These are phyloP conservation scores for Lenwebbia sp. DNA, from an alignment of 345 rosid species.

Conservation along the genomic window DNA sequence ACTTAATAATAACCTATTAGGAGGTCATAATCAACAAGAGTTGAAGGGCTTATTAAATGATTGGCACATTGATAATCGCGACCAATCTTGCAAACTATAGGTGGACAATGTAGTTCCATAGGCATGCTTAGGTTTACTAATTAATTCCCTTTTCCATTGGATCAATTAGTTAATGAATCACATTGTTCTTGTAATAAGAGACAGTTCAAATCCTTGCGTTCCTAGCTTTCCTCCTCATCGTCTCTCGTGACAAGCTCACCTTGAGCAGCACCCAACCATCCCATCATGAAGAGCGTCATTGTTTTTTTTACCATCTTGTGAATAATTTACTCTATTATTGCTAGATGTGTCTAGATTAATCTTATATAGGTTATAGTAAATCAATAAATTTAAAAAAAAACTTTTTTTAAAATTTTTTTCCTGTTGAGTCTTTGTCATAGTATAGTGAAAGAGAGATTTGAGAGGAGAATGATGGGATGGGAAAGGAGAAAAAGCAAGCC, in stretches of 20 bases:
- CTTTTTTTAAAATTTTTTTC: neutral
- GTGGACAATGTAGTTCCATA: neutral
- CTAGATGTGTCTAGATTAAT: neutral
- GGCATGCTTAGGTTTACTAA: neutral
- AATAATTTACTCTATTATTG: neutral
- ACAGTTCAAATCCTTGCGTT: neutral
- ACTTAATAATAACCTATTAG: neutral
- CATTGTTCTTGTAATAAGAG: neutral
- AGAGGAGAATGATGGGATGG: neutral
- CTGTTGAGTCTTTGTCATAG: neutral
- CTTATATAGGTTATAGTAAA: neutral
- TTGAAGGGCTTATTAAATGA: neutral
- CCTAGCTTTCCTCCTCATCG: neutral
- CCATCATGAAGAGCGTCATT: neutral
- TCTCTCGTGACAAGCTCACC: neutral
- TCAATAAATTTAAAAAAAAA: neutral
- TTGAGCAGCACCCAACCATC: neutral
- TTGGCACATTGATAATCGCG: neutral
- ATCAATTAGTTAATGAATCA: neutral
- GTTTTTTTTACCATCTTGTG: neutral
- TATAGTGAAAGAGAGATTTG: neutral
- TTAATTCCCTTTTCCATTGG: neutral
- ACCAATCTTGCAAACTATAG: neutral
- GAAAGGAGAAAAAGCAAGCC: neutral
- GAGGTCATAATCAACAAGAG: neutral